Base-by-base conservation (phyloP, 2,329 filamentous ascomycete species). In the Fusarium bactridioides region DNA sequence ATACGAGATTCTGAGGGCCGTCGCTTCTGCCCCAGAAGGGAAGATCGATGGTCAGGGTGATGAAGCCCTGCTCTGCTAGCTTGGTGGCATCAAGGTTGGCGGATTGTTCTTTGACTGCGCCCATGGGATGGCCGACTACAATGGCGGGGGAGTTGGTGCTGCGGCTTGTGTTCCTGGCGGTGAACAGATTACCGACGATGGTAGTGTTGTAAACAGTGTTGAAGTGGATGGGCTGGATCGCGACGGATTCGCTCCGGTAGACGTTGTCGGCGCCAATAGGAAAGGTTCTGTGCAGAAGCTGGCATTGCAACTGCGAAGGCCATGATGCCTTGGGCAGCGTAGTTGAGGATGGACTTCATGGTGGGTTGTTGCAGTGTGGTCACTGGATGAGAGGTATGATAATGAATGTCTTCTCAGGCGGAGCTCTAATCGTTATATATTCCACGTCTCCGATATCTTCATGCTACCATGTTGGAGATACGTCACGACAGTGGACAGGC, bases 291-390 rank as follows among this genome's bases (percentile, higher is more conserved):
- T 0, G 60, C 60, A 4, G 35, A 37, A 16, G 9, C 27, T 3
- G 60, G 19, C 10, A 48, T 12, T 3, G 23, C 7, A 6, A 7
- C 11, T 16, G 56, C 5, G 8, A 47, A 4, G 7, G 40, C n/a
- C 54, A 47, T 27, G 29, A 31, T 25, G 40, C 54, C 40, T 21
- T 7, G 54, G 13, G 18, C 13, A 4, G 29, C 27, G 19, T 25
- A 47, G 29, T 27, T 23, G 29, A 47, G 3, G 19, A 35, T 16
- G 5, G 33, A 16, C 19, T 54, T 54, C 50, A 54, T 54, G 10
- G 8, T n/a, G 5, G 1, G 4, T 4, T 12, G 1, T 13, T 27
- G 1, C 2, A 53, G 7, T 16, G 7, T 3, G 1, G 0, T 7
- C 19, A 12, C 19, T 38, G 2, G 2, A 27, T 16, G 19, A 16